Evolutionary conservation across 768 basidiomycete species (phyloP).

Genomic region (Mycena rebaudengoi): DNA sequence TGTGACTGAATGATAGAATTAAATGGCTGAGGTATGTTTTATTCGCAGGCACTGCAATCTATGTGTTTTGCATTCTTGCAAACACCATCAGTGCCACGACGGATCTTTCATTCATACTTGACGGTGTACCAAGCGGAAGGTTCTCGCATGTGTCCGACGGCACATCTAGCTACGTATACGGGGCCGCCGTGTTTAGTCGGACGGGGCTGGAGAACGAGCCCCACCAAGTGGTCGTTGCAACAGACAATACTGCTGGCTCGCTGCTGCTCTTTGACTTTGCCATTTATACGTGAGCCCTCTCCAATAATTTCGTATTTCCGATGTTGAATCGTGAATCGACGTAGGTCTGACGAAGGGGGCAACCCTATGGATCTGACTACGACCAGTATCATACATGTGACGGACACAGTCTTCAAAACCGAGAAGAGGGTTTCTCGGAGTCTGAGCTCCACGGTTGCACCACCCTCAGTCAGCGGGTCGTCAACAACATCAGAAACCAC

Average conservation of each 20-base stretch:
- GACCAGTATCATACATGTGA: no score
- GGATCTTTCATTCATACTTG: slow-evolving; percentile 11
- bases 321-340: not conserved
- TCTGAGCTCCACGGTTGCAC: no score
- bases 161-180: slow-evolving; percentile 5
- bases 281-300: slow-evolving; percentile 3
- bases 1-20: not conserved
- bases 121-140: not conserved
- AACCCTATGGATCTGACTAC: not conserved
- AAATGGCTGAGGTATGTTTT: not conserved
- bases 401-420: no score
- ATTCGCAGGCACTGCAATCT: not conserved
- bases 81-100: not conserved
- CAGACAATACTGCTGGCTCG: slow-evolving; percentile 10
- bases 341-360: not conserved
- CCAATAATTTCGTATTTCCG: no score
- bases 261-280: slow-evolving; percentile 19
- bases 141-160: slow-evolving; percentile 6
- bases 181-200: not conserved
- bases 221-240: slow-evolving; percentile 8
- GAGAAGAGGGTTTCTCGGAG: no score
- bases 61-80: slow-evolving; percentile 17
- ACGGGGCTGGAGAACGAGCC: not conserved
- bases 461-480: not conserved
- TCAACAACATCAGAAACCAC: not conserved